phyloP scores from a whole-genome alignment of 2,329 filamentous ascomycete species.

The Paramyrothecium roridum region DNA sequence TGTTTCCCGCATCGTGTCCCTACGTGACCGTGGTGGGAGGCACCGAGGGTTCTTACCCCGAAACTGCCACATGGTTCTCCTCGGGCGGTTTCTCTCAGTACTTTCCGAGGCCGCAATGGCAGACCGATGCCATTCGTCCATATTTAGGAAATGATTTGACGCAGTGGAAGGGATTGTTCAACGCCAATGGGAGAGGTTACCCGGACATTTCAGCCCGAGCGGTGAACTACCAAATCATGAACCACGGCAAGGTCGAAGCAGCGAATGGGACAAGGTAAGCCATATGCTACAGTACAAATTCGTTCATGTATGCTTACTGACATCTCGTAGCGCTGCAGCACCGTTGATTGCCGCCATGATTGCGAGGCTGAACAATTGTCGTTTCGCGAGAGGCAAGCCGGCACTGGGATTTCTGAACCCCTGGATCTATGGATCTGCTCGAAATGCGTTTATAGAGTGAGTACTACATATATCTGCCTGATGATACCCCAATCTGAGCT shows the following conservation, averaged over 20 bases:
- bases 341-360: slow-evolving; percentile 63
- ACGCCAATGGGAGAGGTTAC: slow-evolving; percentile 50
- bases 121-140: slow-evolving; percentile 40
- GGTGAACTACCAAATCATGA: slow-evolving; percentile 26
- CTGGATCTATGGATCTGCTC: slow-evolving; percentile 47
- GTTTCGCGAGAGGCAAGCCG: slow-evolving; percentile 50
- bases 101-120: slow-evolving; percentile 40
- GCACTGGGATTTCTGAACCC: slow-evolving; percentile 60
- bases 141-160: slow-evolving; percentile 41
- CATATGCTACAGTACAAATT: neutral
- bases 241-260: slow-evolving; percentile 17
- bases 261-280: slow-evolving; percentile 30
- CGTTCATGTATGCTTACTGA: neutral
- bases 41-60: slow-evolving; percentile 48
- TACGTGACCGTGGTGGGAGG: slow-evolving; percentile 63
- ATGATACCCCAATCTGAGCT: slow-evolving; percentile 1
- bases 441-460: slow-evolving; percentile 31
- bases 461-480: slow-evolving; percentile 5
- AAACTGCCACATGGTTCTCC: slow-evolving; percentile 50
- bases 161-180: slow-evolving; percentile 46
- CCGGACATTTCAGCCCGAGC: slow-evolving; percentile 61
- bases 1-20: slow-evolving; percentile 43
- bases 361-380: slow-evolving; percentile 61
- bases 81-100: slow-evolving; percentile 49
- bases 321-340: slow-evolving; percentile 46